Evolutionary conservation across 805 yeast species (phyloP).

Genomic region (Wickerhamomyces subpelliculosus): DNA sequence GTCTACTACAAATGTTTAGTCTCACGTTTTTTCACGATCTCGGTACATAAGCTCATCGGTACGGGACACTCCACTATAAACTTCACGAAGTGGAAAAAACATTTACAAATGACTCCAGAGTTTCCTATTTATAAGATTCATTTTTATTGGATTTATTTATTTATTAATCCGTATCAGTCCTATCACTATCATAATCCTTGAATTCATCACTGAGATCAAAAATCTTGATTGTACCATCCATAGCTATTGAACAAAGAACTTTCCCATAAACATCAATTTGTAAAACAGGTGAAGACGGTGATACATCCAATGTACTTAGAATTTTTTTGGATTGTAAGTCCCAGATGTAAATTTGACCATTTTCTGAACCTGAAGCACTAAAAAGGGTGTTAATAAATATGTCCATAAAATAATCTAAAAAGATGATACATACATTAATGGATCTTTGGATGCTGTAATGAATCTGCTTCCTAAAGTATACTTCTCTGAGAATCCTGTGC

Average conservation of each 20-base stretch:
- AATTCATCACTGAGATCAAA: conserved; percentile 1
- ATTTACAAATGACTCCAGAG: too few relatives aligned
- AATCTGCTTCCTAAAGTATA: conserved; percentile 49
- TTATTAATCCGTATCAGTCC: not conserved
- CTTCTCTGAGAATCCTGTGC: conserved; percentile 27
- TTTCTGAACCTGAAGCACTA: conserved; percentile 54
- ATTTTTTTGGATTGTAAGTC: conserved; percentile 24
- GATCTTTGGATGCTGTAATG: conserved; percentile 28
- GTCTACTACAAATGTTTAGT: too few relatives aligned
- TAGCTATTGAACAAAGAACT: not conserved
- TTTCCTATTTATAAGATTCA: too few relatives aligned
- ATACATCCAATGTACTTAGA: not conserved
- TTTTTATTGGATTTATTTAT: not conserved
- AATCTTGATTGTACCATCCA: conserved; percentile 3
- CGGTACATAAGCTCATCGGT: too few relatives aligned
- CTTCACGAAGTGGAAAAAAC: too few relatives aligned
- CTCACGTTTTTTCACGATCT: too few relatives aligned
- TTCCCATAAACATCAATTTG: conserved; percentile 4
- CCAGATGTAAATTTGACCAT: conserved; percentile 52
- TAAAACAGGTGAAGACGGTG: conserved; percentile 1
- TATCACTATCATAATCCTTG: not conserved
- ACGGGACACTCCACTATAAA: too few relatives aligned
- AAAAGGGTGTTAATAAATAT: conserved; percentile 1
- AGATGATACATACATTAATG: conserved; percentile 27
- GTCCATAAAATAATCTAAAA: not conserved